Conservation (phyloP, 768 basidiomycete genomes). For the Amanita polypyramis region DNA sequence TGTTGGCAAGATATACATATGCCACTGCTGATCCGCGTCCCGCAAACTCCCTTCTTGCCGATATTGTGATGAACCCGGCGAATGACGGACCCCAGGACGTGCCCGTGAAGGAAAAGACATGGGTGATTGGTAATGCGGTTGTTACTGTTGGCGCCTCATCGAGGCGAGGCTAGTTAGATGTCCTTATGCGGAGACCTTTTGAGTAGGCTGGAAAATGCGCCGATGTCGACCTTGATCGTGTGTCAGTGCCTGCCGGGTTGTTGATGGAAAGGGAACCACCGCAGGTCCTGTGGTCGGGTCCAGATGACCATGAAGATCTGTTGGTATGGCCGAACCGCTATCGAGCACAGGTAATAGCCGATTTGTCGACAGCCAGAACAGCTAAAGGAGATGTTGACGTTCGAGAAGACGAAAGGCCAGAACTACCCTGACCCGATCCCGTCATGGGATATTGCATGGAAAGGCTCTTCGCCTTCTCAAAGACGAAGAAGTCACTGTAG, state of each 20-base stretch:
- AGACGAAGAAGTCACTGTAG: slow-evolving; percentile 70
- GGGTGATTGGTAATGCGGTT: slow-evolving; percentile 79
- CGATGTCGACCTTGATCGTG: slow-evolving; percentile 68
- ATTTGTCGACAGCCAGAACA: slow-evolving; percentile 15
- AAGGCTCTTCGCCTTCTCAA: slow-evolving; percentile 76
- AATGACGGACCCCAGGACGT: slow-evolving; percentile 26
- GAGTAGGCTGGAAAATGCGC: slow-evolving; percentile 82
- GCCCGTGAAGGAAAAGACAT: slow-evolving; percentile 54
- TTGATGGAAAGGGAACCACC: slow-evolving; percentile 53
- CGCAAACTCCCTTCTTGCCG: slow-evolving; percentile 64
- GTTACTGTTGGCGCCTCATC: slow-evolving; percentile 70
- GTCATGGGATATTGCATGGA: slow-evolving; percentile 88
- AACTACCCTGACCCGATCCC: slow-evolving; percentile 45
- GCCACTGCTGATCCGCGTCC: slow-evolving; percentile 90
- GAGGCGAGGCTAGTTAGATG: slow-evolving; percentile 80
- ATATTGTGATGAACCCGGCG: slow-evolving; percentile 62
- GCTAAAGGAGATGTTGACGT: slow-evolving; percentile 17
- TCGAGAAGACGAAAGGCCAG: slow-evolving; percentile 12
- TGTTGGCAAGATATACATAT: slow-evolving; percentile 91
- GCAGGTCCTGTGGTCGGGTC: slow-evolving; percentile 18
- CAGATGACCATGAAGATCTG: slow-evolving; percentile 14
- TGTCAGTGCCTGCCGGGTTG: slow-evolving; percentile 62
- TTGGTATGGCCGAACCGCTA: slow-evolving; percentile 11
- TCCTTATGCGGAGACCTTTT: slow-evolving; percentile 71
- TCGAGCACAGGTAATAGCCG: not conserved